Evolutionary conservation across 202 grass and related monocot species (phyloP), one percentile per base, ranked within the genome.

Genomic region (Brachypodium distachyon): DNA sequence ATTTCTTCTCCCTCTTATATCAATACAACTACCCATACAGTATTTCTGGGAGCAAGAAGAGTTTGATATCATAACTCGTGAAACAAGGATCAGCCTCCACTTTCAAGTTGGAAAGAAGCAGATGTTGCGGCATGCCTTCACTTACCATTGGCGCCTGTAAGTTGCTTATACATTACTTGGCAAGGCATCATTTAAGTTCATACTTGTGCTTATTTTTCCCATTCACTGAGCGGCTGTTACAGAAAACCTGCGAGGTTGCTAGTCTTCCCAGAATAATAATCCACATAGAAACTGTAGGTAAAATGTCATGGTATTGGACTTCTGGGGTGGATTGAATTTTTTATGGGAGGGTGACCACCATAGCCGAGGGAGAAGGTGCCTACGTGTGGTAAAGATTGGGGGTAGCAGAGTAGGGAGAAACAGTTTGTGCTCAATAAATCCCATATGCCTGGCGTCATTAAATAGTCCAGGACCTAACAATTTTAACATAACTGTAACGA

Each of bases 1-100:
- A 27, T 22, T 44, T 47, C 11, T 49, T 41, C 11, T 14, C n/a
- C n/a, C n/a, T 5, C 11, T 81, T 59, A 74, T 54, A 52, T n/a
- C n/a, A n/a, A n/a, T 82, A 54, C 31, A 73, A 82, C 71, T 46
- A 54, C 69, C 10, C 40, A 61, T 65, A 55, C 84, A 98, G 87
- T 94, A 98, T 90, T 88, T 94, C 50, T 98, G 91, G 89, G 91
- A 98, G 77, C 95, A 98, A 88, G 89, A 88, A 80, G 91, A 98
- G 53, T 98, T 98, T 83, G 87, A 98, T 90, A 87, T 98, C 43
- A 40, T 98, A 80, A 90, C 89, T 75, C 87, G 74, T 5, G 83
- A 67, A 83, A 98, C 91, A 88, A 98, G 77, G 85, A 94, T 92
- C 77, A 98, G 95, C 68, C 87, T 97, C 23, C 91, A 97, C 72